Percentiles rank a stretch among this genome's conserved stretches.
phyloP scores from a whole-genome alignment of 345 rosid species.

The Moringa oleifera region DNA sequence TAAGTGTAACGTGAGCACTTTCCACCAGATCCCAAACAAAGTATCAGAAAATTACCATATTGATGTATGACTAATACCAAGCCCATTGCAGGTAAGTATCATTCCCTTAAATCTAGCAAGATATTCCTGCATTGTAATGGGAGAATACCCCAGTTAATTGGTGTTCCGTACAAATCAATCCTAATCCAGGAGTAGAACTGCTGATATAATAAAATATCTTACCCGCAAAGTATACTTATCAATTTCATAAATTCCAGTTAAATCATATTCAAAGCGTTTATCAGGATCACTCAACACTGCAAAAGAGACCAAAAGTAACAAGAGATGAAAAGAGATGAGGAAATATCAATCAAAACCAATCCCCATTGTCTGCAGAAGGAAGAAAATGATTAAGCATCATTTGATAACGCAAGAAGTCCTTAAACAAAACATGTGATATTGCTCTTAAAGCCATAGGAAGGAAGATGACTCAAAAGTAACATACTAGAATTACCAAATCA shows the following conservation, averaged over 20 bases:
- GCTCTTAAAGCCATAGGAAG: background rate
- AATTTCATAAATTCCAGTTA: constrained; percentile 70
- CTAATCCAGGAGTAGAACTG: background rate
- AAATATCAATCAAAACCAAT: background rate
- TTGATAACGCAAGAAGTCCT: background rate
- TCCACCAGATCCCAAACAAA: constrained; percentile 3
- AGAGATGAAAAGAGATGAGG: constrained; percentile 2
- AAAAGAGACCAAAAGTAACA: constrained; percentile 12
- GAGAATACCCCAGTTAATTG: constrained; percentile 7
- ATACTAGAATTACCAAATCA: background rate
- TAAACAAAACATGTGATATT: background rate
- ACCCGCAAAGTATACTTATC: constrained; percentile 76
- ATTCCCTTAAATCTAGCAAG: constrained; percentile 87
- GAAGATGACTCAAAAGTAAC: background rate
- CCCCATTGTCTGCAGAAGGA: background rate
- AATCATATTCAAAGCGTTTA: constrained; percentile 72
- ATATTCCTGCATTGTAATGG: constrained; percentile 50
- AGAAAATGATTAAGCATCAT: background rate
- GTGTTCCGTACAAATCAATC: constrained; percentile 1
- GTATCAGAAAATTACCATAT: constrained; percentile 37
- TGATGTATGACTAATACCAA: constrained; percentile 66
- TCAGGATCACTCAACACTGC: constrained; percentile 76
- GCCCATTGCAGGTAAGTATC: constrained; percentile 89
- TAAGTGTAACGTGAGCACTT: background rate
- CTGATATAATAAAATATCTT: constrained; percentile 18